Evolutionary conservation across 2,329 filamentous ascomycete species (phyloP), one percentile per base, ranked within the genome.

Genomic region (Aureobasidium subglaciale): DNA sequence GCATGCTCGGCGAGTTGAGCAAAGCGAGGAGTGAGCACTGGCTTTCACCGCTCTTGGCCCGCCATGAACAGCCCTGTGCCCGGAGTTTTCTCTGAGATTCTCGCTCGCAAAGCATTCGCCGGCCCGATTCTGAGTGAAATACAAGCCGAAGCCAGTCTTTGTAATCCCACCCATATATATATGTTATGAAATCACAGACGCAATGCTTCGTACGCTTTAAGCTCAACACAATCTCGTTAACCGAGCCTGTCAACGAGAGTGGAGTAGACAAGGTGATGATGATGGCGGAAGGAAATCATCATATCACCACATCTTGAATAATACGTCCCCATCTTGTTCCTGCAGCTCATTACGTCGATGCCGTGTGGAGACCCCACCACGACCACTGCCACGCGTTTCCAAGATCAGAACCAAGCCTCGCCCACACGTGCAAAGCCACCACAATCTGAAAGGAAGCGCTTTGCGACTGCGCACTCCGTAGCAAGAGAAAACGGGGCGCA

Each of bases 11-110:
- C 16, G 20, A 27, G 20, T 42, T 20, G 27, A 54, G 50, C 35
- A 8, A 13, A 20, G 49, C 20, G 18, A 42, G 13, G 11, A 20
- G 49, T 27, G 18, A 42, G 38, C 38, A 54, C 49, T 42, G 38
- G 37, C 38, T 29, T 35, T 40, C 35, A 32, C 34, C 35, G 24
- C 25, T 52, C 48, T 40, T 52, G 48, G 35, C 34, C 13, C 48
- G 13, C 13, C 48, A 20, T 43, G 27, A 9, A 20, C 38, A 54
- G 50, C 50, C 38, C 22, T 43, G 27, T 35, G 30, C 4, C 29
- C 50, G 50, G 50, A 43, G 37, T 42, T 54, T 54, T 54, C 50
- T 54, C 50, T 54, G 50, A 43, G 29, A 54, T 13, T 13, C 38
- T 54, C 29, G 50, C 50, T 43, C 37, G n/a, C 24, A 24, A 15